These are phyloP conservation scores for Paraphoma chrysanthemicola DNA, from an alignment of 2,329 filamentous ascomycete species.

Conservation along the genomic window DNA sequence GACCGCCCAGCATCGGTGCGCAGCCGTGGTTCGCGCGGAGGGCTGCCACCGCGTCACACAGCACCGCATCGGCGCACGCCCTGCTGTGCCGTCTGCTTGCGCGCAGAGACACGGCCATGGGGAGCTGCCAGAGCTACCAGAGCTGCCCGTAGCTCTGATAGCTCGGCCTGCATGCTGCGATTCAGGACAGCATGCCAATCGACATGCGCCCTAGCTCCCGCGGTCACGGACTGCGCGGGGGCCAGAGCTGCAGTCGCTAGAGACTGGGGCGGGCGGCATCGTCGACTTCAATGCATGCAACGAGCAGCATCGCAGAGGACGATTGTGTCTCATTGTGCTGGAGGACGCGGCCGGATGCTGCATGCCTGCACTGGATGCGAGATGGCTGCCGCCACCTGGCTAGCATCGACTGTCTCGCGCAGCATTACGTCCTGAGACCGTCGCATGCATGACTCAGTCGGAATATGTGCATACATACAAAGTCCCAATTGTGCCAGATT, in stretches of 20 bases:
- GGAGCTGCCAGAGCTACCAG: not conserved
- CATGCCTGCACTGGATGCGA: no score
- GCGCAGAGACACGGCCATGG: conserved; percentile 2
- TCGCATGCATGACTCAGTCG: no score
- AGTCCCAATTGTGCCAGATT: no score
- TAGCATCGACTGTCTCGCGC: no score
- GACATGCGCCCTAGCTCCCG: conserved; percentile 25
- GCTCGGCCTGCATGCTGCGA: conserved; percentile 5
- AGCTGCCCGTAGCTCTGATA: not conserved
- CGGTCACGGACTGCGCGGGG: conserved; percentile 12
- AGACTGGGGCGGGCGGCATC: not conserved
- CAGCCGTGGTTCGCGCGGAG: conserved; percentile 20
- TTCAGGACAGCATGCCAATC: conserved; percentile 12
- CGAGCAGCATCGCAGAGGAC: not conserved
- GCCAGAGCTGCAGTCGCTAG: conserved; percentile 10
- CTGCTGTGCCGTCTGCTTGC: not conserved
- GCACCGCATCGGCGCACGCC: not conserved
- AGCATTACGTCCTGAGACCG: no score
- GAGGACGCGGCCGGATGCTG: not conserved
- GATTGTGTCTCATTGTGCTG: not conserved
- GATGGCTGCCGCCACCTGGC: no score
- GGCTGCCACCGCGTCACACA: conserved; percentile 21
- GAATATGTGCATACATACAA: no score
- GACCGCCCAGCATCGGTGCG: conserved; percentile 8
- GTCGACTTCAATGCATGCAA: not conserved